These are phyloP conservation scores for Aspergillus sp. DNA, from an alignment of 2,329 filamentous ascomycete species.

Conservation along the genomic window DNA sequence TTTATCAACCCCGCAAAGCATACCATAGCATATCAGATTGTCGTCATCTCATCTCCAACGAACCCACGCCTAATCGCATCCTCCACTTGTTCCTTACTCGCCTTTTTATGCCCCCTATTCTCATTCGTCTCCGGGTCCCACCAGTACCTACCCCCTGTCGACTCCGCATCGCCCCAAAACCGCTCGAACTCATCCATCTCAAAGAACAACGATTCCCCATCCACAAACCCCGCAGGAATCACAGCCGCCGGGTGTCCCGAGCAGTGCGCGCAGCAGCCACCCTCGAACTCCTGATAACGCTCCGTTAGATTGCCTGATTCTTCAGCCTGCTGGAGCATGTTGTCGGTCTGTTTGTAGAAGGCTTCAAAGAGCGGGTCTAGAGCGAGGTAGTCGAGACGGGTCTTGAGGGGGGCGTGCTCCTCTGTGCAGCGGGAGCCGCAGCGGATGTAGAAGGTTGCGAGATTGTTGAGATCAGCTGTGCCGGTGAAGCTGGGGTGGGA, in stretches of 20 bases:
- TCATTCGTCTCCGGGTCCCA: not conserved
- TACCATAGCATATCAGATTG: not conserved
- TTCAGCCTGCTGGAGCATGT: not conserved
- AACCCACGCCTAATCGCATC: not conserved
- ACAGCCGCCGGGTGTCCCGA: slow-evolving; percentile 11
- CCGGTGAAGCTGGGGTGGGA: slow-evolving; percentile 9
- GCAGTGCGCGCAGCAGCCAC: slow-evolving; percentile 13
- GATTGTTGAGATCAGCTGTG: slow-evolving; percentile 9
- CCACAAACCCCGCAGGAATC: slow-evolving; percentile 9
- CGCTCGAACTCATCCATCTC: slow-evolving; percentile 9
- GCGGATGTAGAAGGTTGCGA: slow-evolving; percentile 10
- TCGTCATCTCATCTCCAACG: not conserved
- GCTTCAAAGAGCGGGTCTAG: slow-evolving; percentile 9
- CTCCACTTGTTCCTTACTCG: not conserved
- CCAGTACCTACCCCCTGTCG: not conserved
- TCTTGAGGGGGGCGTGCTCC: slow-evolving; percentile 11
- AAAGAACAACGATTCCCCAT: slow-evolving; percentile 11
- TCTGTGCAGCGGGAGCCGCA: slow-evolving; percentile 6
- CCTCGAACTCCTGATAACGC: not conserved
- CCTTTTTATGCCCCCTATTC: not conserved
- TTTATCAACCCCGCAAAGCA: no score
- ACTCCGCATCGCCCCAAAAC: slow-evolving; percentile 10
- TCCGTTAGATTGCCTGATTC: not conserved
- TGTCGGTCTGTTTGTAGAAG: slow-evolving; percentile 8
- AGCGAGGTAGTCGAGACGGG: slow-evolving; percentile 10